phyloP scores from a whole-genome alignment of 2,329 filamentous ascomycete species.

The Passalora sequoiae region DNA sequence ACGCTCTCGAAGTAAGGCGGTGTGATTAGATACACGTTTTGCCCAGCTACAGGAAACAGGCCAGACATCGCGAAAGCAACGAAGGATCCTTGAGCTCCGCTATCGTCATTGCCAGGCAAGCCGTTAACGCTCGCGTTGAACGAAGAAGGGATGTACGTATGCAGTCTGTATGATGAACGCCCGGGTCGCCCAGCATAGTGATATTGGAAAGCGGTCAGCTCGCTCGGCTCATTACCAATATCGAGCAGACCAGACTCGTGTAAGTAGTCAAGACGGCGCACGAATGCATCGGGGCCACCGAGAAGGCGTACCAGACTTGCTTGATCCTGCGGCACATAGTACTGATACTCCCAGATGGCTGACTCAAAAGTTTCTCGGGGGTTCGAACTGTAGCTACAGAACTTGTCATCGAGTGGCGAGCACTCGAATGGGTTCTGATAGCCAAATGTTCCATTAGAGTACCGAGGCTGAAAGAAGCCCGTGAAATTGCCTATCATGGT shows the following conservation, averaged over 20 bases:
- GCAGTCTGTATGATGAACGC: constrained; percentile 17
- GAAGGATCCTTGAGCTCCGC: constrained; percentile 22
- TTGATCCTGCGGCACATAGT: constrained; percentile 45
- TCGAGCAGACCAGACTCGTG: constrained; percentile 39
- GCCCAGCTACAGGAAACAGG: constrained; percentile 22
- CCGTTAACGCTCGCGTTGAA: constrained; percentile 20
- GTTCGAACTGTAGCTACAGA: constrained; percentile 45
- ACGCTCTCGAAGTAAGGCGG: constrained; percentile 23
- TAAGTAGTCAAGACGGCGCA: constrained; percentile 38
- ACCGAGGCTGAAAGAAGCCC: constrained; percentile 65
- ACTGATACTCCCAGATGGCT: constrained; percentile 66
- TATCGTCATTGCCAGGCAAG: constrained; percentile 23
- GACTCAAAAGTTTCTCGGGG: constrained; percentile 64
- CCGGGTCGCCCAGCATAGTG: constrained; percentile 41
- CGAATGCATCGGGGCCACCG: constrained; percentile 37
- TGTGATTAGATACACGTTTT: constrained; percentile 22
- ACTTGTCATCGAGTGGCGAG: constrained; percentile 49
- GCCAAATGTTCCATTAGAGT: constrained; percentile 62
- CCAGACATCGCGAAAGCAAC: constrained; percentile 24
- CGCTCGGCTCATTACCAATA: constrained; percentile 43
- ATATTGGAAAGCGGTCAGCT: constrained; percentile 41
- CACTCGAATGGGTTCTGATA: constrained; percentile 56
- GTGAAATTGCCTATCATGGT: constrained; percentile 55
- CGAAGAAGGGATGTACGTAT: constrained; percentile 19
- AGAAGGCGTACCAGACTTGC: constrained; percentile 35